Evolutionary conservation across 176 grass and related monocot genomes (phyloP).

Genomic region (Oryza meyeriana): DNA sequence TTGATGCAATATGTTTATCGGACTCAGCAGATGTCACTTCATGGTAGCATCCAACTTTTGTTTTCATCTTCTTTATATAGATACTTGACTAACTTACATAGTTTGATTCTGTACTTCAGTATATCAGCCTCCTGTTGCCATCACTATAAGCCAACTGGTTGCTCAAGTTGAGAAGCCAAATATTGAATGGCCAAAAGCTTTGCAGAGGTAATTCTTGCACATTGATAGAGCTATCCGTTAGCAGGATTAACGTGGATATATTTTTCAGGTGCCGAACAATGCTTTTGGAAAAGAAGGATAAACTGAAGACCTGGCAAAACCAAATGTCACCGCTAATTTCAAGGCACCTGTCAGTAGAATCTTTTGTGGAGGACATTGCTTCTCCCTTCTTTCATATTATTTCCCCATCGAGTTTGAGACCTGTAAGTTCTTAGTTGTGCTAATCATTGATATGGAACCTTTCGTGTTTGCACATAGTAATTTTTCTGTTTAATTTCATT

Average conservation of each 20-base stretch:
- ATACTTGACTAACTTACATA: constrained; percentile 36
- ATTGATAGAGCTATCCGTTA: neutral
- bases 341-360: constrained; percentile 80
- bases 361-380: constrained; percentile 72
- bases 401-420: constrained; percentile 67
- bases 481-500: constrained; percentile 20
- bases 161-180: constrained; percentile 93
- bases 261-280: constrained; percentile 60
- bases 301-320: constrained; percentile 79
- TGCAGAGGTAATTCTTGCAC: constrained; percentile 60
- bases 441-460: constrained; percentile 8
- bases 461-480: neutral
- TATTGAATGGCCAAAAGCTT: constrained; percentile 95
- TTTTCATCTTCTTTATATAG: constrained; percentile 20
- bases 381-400: constrained; percentile 88
- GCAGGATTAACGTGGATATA: constrained; percentile 24
- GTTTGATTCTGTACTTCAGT: constrained; percentile 49
- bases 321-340: constrained; percentile 73
- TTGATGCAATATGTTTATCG: constrained; percentile 69
- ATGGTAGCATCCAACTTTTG: constrained; percentile 51
- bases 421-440: constrained; percentile 59
- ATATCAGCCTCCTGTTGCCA: constrained; percentile 83
- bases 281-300: constrained; percentile 85
- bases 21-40: constrained; percentile 83
- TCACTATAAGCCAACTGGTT: constrained; percentile 74